Evolutionary conservation across 2,329 filamentous ascomycete species (phyloP), one percentile per base, ranked within the genome.

Genomic region (Malbranchea zuffiana): DNA sequence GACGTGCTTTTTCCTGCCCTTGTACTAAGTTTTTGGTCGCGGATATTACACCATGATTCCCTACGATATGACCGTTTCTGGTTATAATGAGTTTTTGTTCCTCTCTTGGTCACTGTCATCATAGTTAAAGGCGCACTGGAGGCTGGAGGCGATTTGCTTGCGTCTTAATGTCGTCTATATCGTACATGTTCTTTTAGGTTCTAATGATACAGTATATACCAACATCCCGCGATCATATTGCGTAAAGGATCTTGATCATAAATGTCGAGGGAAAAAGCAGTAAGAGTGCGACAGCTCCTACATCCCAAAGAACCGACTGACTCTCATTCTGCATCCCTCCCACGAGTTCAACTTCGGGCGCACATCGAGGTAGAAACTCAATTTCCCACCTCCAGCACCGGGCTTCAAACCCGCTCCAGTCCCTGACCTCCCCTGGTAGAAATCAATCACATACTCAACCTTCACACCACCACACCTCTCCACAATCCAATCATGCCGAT

Each of bases 381-480:
- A 51, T 29, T 66, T 69, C 11, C 54, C 60, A 10, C 53, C 51
- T 1, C 49, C 50, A 17, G 47, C 31, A n/a, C 43, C 45, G 21
- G 35, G 46, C 30, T 37, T 39, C 56, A 60, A 18, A 40, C 47
- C 51, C 44, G 57, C 40, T 54, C 60, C 48, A 34, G 37, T 35
- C 37, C 60, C 57, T 19, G 67, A 57, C 48, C 68, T 75, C 0
- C 90, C 90, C 4, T 85, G 78, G 56, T 98, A 98, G 52, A 98
- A 98, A 61, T 98, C 90, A 59, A 98, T 98, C 25, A 98, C 81
- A 57, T 98, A 98, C 51, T 96, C 90, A 32, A 98, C 66, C 52
- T 75, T 75, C 40, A 57, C 53, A 5, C 64, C 65, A 13, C 82
- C 88, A 55, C 90, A 96, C 35, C 90, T 72, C 61, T 98, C 87